Base-by-base conservation (phyloP, 371 early-diverging fungal species). In the Apophysomyces variabilis region DNA sequence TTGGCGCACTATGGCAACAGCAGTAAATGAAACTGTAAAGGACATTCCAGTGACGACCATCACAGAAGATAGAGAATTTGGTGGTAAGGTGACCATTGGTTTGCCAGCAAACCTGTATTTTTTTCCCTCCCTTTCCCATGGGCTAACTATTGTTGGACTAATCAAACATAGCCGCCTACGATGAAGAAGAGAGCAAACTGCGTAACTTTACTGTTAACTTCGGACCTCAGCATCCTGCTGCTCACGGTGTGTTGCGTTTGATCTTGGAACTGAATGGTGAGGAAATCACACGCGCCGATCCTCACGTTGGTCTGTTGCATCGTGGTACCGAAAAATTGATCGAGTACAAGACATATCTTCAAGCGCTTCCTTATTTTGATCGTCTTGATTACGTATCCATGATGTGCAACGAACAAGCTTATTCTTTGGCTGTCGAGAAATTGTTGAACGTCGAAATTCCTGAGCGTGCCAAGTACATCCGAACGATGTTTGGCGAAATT, bases 181-280 rank as follows among this genome's bases (percentile, higher is more conserved):
- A 85, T 26, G 82, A 80, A 50, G 86, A 85, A 36, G 89, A 87
- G 57, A 79, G 80, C 65, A 86, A 83, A 69, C 70, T 86, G 70
- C 86, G 86, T 67, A 87, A 92, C 72, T 94, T 90, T 78, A 94
- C 97, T 43, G 88, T 99, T 85, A 99, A 99, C 87, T 97, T 99
- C 82, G 99, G 99, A 60, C 99, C 99, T 50, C 98, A 99, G 85
- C 99, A 99, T 87, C 99, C 99, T 36, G 99, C 99, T 45, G 99
- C 99, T 62, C 99, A 99, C 93, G 99, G 99, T 74, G 99, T 99
- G 76, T 86, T 99, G 78, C 95, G 99, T 72, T 77, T 99, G 74
- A 95, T 99, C 79, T 77, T 97, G 74, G 98, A 97, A 77, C 80
- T 99, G 63, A 87, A 90, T 65, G 99, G 98, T 65, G 98, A 97